Evolutionary conservation across 2,329 filamentous ascomycete species (phyloP).

Genomic region (Clonostachys sp.): DNA sequence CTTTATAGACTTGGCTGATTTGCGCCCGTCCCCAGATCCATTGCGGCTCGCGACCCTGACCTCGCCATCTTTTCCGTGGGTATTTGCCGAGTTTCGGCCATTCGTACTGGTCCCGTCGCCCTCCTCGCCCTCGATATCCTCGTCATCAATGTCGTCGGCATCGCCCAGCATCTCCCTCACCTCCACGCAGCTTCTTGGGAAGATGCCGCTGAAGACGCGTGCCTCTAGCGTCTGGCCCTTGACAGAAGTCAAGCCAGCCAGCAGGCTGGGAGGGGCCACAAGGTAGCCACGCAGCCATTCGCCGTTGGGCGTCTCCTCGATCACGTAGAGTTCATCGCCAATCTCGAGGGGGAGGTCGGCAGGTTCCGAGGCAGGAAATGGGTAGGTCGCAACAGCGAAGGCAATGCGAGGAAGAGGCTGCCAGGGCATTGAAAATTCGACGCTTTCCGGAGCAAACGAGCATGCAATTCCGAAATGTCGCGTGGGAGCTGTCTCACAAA

Average conservation of each 20-base stretch:
- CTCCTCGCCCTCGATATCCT: constrained; percentile 19
- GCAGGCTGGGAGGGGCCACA: constrained; percentile 85
- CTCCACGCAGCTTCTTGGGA: constrained; percentile 90
- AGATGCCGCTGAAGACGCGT: constrained; percentile 97
- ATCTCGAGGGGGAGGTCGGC: constrained; percentile 95
- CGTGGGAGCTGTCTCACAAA: too few relatives aligned
- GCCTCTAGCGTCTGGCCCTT: constrained; percentile 93
- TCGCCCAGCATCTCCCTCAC: constrained; percentile 88
- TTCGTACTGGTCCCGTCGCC: constrained; percentile 11
- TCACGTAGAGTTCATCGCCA: constrained; percentile 97
- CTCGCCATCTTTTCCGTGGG: constrained; percentile 47
- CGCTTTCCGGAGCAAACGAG: not conserved
- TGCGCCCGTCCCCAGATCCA: constrained; percentile 12
- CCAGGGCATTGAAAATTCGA: constrained; percentile 75
- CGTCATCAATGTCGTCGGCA: constrained; percentile 47
- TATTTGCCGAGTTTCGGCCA: constrained; percentile 26
- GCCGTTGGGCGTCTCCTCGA: constrained; percentile 89
- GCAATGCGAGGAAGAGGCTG: constrained; percentile 93
- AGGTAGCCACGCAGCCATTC: constrained; percentile 95
- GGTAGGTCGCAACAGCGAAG: constrained; percentile 94
- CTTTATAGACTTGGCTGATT: constrained; percentile 15
- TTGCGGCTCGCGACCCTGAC: constrained; percentile 16
- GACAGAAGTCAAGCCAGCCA: constrained; percentile 84
- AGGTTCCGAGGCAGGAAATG: constrained; percentile 80
- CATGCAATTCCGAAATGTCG: too few relatives aligned